Percentiles rank a stretch among this genome's conserved stretches.
These are phyloP conservation scores for Davidsoniella australis DNA, from an alignment of 2,329 filamentous ascomycete species.

Conservation along the genomic window DNA sequence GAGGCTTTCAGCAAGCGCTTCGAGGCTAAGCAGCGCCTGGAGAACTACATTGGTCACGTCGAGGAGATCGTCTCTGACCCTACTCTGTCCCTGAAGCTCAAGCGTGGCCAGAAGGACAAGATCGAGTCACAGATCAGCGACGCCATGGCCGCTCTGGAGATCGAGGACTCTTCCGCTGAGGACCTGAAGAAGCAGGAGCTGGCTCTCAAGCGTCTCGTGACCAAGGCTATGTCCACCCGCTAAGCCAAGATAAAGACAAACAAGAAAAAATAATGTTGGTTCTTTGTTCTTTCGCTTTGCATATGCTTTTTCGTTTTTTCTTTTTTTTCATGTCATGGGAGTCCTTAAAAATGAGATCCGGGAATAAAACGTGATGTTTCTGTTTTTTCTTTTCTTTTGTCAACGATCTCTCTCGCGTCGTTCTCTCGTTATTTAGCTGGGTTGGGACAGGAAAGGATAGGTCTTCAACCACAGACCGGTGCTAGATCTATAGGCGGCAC, in stretches of 20 bases:
- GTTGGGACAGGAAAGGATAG: slow-evolving; percentile 12
- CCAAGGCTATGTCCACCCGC: slow-evolving; percentile 91
- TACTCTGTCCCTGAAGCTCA: slow-evolving; percentile 87
- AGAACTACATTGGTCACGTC: slow-evolving; percentile 95
- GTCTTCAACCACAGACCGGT: neutral
- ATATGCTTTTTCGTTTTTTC: slow-evolving; percentile 12
- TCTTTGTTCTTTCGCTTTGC: slow-evolving; percentile 9
- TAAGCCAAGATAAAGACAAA: slow-evolving; percentile 29
- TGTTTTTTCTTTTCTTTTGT: slow-evolving; percentile 19
- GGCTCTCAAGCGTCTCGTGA: slow-evolving; percentile 90
- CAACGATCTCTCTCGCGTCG: slow-evolving; percentile 7
- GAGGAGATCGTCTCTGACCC: slow-evolving; percentile 99
- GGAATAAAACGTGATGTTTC: slow-evolving; percentile 22
- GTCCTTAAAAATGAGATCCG: slow-evolving; percentile 18
- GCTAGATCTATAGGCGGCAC: no score
- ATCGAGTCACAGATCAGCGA: slow-evolving; percentile 94
- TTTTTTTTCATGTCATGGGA: slow-evolving; percentile 18
- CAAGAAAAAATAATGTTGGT: slow-evolving; percentile 6
- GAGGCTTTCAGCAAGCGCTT: slow-evolving; percentile 99
- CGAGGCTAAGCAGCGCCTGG: slow-evolving; percentile 96
- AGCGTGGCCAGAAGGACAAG: slow-evolving; percentile 99
- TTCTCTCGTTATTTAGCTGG: slow-evolving; percentile 17
- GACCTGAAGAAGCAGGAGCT: slow-evolving; percentile 99
- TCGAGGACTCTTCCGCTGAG: slow-evolving; percentile 79
- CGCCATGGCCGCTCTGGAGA: slow-evolving; percentile 92